These are phyloP conservation scores for Raddia guianensis DNA, from an alignment of 176 grass and related monocot genomes.

Conservation along the genomic window DNA sequence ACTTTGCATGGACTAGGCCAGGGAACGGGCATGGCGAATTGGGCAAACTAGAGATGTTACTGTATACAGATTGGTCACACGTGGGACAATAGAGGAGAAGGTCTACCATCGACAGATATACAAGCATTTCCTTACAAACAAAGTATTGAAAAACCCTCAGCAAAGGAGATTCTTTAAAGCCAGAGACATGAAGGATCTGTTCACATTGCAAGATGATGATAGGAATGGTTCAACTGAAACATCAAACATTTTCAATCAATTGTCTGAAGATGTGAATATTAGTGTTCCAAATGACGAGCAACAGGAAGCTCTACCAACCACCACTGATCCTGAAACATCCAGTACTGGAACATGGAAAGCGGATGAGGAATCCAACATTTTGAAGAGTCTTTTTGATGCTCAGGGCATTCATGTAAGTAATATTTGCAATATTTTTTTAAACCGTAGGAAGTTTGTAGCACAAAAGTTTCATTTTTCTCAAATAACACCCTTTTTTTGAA, in stretches of 20 bases:
- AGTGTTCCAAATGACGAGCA: slow-evolving; percentile 40
- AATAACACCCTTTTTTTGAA: slow-evolving; percentile 11
- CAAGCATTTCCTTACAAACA: slow-evolving; percentile 94
- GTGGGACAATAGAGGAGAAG: slow-evolving; percentile 96
- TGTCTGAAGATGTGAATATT: slow-evolving; percentile 73
- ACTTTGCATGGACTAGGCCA: slow-evolving; percentile 61
- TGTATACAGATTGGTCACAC: slow-evolving; percentile 86
- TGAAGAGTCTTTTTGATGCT: slow-evolving; percentile 75
- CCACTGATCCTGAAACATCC: slow-evolving; percentile 28
- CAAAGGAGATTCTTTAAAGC: slow-evolving; percentile 93
- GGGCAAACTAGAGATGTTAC: slow-evolving; percentile 89
- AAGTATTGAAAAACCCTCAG: slow-evolving; percentile 90
- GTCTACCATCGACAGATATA: slow-evolving; percentile 93
- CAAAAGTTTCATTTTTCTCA: slow-evolving; percentile 8
- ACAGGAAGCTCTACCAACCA: slow-evolving; percentile 29
- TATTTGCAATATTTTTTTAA: not conserved
- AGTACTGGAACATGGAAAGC: slow-evolving; percentile 40
- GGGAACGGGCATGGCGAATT: slow-evolving; percentile 93
- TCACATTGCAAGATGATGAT: slow-evolving; percentile 66
- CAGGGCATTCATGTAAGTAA: slow-evolving; percentile 89
- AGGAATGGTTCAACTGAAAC: slow-evolving; percentile 67
- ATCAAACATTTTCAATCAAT: slow-evolving; percentile 79
- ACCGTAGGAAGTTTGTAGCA: not conserved
- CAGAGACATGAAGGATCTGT: slow-evolving; percentile 97
- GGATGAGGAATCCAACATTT: slow-evolving; percentile 68